A percentile compares a stretch with the other conserved stretches of the same genome.
These are phyloP conservation scores for Musa troglodytarum DNA, from an alignment of 176 grass and related monocot genomes.

Conservation along the genomic window DNA sequence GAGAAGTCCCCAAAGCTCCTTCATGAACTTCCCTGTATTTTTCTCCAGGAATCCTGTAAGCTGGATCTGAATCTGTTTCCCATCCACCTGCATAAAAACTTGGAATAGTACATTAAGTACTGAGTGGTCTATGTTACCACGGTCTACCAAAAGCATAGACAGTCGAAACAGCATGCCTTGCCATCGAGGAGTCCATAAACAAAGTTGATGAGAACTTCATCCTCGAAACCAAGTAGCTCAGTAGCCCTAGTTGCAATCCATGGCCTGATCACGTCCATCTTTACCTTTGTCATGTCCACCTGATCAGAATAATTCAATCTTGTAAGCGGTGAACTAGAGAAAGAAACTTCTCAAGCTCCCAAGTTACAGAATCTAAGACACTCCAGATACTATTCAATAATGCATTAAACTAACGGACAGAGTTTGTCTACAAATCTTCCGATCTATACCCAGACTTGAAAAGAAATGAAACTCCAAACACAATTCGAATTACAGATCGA, in stretches of 20 bases:
- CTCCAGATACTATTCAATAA: no score
- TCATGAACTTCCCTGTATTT: conserved; percentile 95
- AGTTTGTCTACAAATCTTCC: background rate
- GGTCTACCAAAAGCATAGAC: background rate
- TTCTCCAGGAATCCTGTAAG: conserved; percentile 98
- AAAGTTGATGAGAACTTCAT: conserved; percentile 97
- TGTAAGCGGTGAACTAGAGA: no score
- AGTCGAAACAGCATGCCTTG: conserved; percentile 35
- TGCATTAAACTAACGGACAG: background rate
- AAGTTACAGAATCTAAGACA: no score
- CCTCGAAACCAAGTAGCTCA: conserved; percentile 94
- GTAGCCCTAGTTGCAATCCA: conserved; percentile 89
- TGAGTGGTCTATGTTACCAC: no score
- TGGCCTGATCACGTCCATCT: conserved; percentile 95
- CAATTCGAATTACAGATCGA: background rate
- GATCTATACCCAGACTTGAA: background rate
- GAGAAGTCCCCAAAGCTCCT: conserved; percentile 79
- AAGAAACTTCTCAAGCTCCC: no score
- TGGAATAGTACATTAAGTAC: background rate
- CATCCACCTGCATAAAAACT: conserved; percentile 52
- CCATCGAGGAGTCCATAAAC: conserved; percentile 78
- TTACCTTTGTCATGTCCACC: conserved; percentile 89
- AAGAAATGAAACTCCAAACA: background rate
- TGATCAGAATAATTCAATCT: conserved; percentile 1
- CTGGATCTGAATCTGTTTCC: conserved; percentile 94